Base-by-base conservation (phyloP, 2,329 filamentous ascomycete genomes). In the Epichloe uncinata region DNA sequence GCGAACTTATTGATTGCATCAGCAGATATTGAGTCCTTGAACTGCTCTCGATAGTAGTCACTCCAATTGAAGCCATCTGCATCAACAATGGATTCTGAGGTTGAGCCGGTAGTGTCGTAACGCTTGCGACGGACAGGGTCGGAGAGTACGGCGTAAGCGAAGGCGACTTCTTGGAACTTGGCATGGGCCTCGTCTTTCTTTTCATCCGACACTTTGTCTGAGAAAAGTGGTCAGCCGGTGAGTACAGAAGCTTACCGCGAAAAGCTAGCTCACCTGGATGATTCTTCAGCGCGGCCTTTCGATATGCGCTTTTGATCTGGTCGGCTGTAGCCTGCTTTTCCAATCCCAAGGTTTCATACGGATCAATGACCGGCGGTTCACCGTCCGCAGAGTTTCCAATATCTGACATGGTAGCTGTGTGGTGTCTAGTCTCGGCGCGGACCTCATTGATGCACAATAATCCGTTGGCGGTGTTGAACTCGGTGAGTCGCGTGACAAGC, bases 71-170 rank as follows among this genome's bases (percentile, higher is more conserved):
- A 98, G 49, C 84, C 85, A 52, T 87, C 82, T 4, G 79, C 77
- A 62, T 88, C 84, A 34, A 84, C 77, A 20, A 95, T 78, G 8
- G 81, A 83, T 62, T 96, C 90, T 11, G 86, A 81, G 0, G 90
- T 97, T 50, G 85, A 93, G 49, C 93, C 93, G 0, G 91, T 97
- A 48, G 78, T 74, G 63, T 98, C 91, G 71, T 95, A 98, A 52
- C 87, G 85, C 58, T 82, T 81, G 57, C 93, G 85, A 48, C 93
- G 81, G 18, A 75, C 74, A 20, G 84, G 75, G 58, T 96, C 87
- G 34, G 87, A 95, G 36, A 98, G 85, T 46, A 98, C 79, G 35
- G 89, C 91, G 63, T 97, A 95, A 48, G 93, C 91, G 61, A 96
- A 91, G 22, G 91, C 91, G 58, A 98, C 82, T 58, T 85, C 75